Evolutionary conservation across 768 basidiomycete genomes (phyloP).

Genomic region (Pleurotus djamor): DNA sequence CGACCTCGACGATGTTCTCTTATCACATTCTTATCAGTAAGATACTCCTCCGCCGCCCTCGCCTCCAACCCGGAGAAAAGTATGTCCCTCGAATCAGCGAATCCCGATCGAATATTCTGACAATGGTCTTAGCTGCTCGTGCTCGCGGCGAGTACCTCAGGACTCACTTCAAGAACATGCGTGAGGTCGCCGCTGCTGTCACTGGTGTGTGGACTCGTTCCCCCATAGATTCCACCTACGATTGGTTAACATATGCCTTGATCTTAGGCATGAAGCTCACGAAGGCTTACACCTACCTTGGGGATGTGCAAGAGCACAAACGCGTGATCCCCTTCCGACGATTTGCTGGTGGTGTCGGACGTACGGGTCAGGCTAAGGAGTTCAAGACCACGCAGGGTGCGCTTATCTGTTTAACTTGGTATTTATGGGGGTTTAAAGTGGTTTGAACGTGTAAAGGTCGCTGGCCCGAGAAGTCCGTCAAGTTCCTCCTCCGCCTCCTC

Average conservation of each 20-base stretch:
- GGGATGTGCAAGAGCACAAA: slow-evolving; percentile 95
- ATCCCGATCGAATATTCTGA: neutral
- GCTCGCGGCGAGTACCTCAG: slow-evolving; percentile 97
- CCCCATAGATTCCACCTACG: neutral
- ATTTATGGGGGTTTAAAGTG: neutral
- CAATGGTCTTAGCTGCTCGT: slow-evolving; percentile 65
- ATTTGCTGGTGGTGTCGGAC: slow-evolving; percentile 93
- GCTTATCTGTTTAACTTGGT: slow-evolving; percentile 21
- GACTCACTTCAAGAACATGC: slow-evolving; percentile 99
- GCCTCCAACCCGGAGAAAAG: slow-evolving; percentile 96
- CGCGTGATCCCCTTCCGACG: slow-evolving; percentile 96
- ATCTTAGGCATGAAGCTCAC: slow-evolving; percentile 80
- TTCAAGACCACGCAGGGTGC: slow-evolving; percentile 95
- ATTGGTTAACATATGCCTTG: neutral
- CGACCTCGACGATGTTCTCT: neutral
- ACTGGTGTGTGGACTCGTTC: slow-evolving; percentile 53
- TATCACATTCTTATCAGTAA: slow-evolving; percentile 51
- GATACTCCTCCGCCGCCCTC: slow-evolving; percentile 87
- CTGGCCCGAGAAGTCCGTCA: slow-evolving; percentile 99
- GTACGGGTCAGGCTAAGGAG: slow-evolving; percentile 93
- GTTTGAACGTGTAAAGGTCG: slow-evolving; percentile 56
- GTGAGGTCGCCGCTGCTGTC: slow-evolving; percentile 94
- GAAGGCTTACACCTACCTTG: slow-evolving; percentile 94
- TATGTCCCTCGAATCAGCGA: slow-evolving; percentile 33
- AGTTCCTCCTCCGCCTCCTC: slow-evolving; percentile 89